Percentiles rank a stretch among this genome's conserved stretches.
Evolutionary conservation across 306 rosid species (phyloP).

Genomic region (Mimosa bimucronata): DNA sequence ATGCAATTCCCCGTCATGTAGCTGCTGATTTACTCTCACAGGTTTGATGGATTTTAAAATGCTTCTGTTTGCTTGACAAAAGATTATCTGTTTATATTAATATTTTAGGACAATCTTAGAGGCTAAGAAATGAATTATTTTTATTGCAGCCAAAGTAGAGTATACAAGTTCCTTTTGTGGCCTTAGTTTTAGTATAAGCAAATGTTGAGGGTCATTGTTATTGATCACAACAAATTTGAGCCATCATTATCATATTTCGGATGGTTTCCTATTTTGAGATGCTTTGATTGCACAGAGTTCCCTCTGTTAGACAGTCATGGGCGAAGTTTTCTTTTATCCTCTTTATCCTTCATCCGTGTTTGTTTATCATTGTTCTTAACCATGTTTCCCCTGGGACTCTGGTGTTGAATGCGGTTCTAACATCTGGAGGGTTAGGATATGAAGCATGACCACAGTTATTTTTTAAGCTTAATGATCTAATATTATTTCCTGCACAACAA

Average conservation of each 20-base stretch:
- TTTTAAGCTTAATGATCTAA: neutral
- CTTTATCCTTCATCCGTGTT: neutral
- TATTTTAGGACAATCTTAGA: neutral
- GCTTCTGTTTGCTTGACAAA: neutral
- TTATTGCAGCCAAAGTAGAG: neutral
- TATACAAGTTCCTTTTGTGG: neutral
- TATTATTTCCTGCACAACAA: slow-evolving; percentile 1
- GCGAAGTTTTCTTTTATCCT: neutral
- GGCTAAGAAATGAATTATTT: neutral
- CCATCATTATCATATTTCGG: neutral
- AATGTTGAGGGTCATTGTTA: neutral
- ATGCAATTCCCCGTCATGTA: slow-evolving; percentile 80
- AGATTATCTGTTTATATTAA: neutral
- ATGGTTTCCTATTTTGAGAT: neutral
- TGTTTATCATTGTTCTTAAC: neutral
- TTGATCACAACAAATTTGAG: neutral
- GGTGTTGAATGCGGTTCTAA: too few species aligned
- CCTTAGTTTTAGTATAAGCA: neutral
- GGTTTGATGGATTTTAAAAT: slow-evolving; percentile 46
- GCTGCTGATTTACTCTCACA: slow-evolving; percentile 98
- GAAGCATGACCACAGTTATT: neutral
- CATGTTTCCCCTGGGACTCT: neutral
- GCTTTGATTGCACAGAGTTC: neutral
- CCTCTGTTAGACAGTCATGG: neutral
- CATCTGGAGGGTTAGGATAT: neutral